Conservation (phyloP, 371 early-diverging fungal genomes). For the Zancudomyces culisetae region DNA sequence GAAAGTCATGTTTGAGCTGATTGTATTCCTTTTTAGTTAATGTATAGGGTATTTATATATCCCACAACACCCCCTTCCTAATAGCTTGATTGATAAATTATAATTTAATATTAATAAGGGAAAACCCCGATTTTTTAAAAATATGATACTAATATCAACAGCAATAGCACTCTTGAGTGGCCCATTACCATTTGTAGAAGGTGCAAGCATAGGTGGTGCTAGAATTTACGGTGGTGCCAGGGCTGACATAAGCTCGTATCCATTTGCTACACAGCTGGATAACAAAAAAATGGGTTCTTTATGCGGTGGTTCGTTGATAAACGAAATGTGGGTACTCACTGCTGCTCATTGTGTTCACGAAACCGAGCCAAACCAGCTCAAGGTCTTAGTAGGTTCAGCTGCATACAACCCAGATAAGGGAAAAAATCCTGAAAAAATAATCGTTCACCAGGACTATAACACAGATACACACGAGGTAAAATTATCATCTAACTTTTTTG, state of each 20-base stretch:
- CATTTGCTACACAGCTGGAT: slow-evolving; percentile 19
- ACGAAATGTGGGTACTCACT: slow-evolving; percentile 20
- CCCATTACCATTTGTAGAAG: neutral
- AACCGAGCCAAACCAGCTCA: slow-evolving; percentile 7
- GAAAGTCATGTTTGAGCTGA: too few relatives aligned
- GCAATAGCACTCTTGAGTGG: too few relatives aligned
- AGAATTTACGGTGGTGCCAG: slow-evolving; percentile 21
- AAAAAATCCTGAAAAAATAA: slow-evolving; percentile 6
- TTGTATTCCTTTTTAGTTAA: too few relatives aligned
- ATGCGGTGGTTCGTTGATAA: slow-evolving; percentile 27
- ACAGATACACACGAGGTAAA: neutral
- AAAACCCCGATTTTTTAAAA: too few relatives aligned
- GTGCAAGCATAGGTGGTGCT: neutral
- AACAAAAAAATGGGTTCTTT: slow-evolving; percentile 10
- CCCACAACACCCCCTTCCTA: too few relatives aligned
- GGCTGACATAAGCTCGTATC: slow-evolving; percentile 10
- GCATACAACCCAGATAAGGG: slow-evolving; percentile 12
- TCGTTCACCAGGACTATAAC: slow-evolving; percentile 18
- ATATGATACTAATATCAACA: too few relatives aligned
- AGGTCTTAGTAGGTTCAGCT: slow-evolving; percentile 15
- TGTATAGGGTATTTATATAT: too few relatives aligned
- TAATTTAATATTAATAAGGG: too few relatives aligned
- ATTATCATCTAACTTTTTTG: neutral
- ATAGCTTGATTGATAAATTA: too few relatives aligned
- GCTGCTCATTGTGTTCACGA: slow-evolving; percentile 28